These are phyloP conservation scores for Mucor sp. DNA, from an alignment of 371 early-diverging fungal species.

Conservation along the genomic window DNA sequence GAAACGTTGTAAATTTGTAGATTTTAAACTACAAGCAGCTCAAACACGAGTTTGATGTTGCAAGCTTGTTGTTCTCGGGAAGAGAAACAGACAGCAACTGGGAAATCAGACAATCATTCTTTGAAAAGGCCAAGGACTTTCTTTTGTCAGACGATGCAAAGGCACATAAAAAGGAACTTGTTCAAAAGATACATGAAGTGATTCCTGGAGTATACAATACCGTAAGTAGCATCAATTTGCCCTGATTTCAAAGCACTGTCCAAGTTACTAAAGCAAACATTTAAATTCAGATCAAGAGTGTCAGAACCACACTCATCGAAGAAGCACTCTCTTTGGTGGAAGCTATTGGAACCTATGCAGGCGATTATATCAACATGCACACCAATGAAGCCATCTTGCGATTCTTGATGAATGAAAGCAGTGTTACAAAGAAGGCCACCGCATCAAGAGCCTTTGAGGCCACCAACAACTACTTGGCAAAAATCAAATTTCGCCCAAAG, in stretches of 20 bases:
- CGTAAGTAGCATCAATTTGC: conserved; percentile 2
- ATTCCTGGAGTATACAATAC: conserved; percentile 13
- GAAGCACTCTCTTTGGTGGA: conserved; percentile 26
- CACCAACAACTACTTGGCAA: conserved; percentile 19
- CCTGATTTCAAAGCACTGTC: not conserved
- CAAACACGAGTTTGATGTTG: not conserved
- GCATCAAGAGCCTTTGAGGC: conserved; percentile 14
- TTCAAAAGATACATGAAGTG: conserved; percentile 4
- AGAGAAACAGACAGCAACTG: conserved; percentile 26
- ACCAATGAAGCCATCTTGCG: conserved; percentile 27
- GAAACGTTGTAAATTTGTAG: not conserved
- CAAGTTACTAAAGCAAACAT: not conserved
- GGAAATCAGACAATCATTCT: conserved; percentile 10
- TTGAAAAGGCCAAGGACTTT: not conserved
- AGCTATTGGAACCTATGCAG: conserved; percentile 24
- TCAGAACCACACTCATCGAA: conserved; percentile 32
- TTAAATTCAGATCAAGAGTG: conserved; percentile 32
- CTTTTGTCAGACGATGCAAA: not conserved
- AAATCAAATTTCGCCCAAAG: conserved; percentile 27
- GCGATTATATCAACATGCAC: conserved; percentile 23
- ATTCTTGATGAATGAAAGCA: conserved; percentile 30
- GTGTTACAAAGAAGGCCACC: conserved; percentile 30
- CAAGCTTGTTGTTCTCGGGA: conserved; percentile 5
- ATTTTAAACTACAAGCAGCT: not conserved
- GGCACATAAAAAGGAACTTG: not conserved